phyloP scores from a whole-genome alignment of 2,329 filamentous ascomycete species.

The Paraconiothyrium sp. region DNA sequence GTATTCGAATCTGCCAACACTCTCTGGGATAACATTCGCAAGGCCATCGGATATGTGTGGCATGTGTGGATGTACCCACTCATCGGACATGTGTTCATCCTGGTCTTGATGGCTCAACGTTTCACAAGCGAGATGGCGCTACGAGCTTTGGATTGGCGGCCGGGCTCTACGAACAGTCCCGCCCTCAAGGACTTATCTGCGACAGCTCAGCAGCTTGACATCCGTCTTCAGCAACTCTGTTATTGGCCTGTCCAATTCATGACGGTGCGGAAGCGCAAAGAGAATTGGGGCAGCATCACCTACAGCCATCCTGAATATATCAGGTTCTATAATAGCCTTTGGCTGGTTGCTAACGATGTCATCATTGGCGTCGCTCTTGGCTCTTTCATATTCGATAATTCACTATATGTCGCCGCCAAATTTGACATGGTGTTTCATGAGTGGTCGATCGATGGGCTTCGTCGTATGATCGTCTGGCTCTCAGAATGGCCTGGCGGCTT shows the following conservation, averaged over 20 bases:
- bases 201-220: conserved; percentile 96
- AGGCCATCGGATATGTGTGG: conserved; percentile 75
- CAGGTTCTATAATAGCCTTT: conserved; percentile 97
- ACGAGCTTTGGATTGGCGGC: conserved; percentile 83
- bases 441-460: conserved; percentile 89
- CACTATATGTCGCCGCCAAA: conserved; percentile 80
- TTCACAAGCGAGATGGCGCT: conserved; percentile 82
- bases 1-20: conserved; percentile 94
- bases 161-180: conserved; percentile 74
- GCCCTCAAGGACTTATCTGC: conserved; percentile 96
- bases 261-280: conserved; percentile 86
- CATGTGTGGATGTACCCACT: conserved; percentile 81
- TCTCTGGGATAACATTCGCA: conserved; percentile 77
- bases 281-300: conserved; percentile 94
- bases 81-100: conserved; percentile 75
- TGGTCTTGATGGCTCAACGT: conserved; percentile 81
- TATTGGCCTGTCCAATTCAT: conserved; percentile 99
- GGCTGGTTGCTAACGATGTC: conserved; percentile 98
- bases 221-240: conserved; percentile 95
- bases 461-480: conserved; percentile 90
- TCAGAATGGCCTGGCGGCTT: conserved; percentile 95
- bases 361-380: conserved; percentile 98
- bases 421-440: conserved; percentile 78
- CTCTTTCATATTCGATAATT: conserved; percentile 96
- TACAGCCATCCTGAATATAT: conserved; percentile 98